These are phyloP conservation scores for Curvularia lunata DNA, from an alignment of 2,329 filamentous ascomycete species.

Conservation along the genomic window DNA sequence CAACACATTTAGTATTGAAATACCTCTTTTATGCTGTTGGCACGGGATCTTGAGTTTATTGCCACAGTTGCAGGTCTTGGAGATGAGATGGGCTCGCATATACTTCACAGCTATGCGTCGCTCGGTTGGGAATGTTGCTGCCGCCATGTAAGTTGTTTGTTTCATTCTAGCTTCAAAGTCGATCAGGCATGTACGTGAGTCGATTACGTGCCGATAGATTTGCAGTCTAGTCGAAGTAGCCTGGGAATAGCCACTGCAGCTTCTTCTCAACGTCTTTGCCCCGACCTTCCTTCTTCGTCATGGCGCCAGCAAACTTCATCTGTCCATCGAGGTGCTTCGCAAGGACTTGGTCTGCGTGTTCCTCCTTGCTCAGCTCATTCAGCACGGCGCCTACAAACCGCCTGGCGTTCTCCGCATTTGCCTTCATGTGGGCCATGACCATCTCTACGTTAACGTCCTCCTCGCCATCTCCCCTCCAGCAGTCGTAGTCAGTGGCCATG, in stretches of 20 bases:
- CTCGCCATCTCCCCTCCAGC: slow-evolving; percentile 81
- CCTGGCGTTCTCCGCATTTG: slow-evolving; percentile 87
- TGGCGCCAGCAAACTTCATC: slow-evolving; percentile 78
- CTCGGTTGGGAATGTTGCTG: background rate
- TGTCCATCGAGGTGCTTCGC: slow-evolving; percentile 83
- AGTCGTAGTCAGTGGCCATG: slow-evolving; percentile 99
- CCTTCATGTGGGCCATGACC: slow-evolving; percentile 96
- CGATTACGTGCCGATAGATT: background rate
- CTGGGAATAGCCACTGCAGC: slow-evolving; percentile 86
- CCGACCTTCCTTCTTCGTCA: slow-evolving; percentile 80
- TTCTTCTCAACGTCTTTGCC: slow-evolving; percentile 77
- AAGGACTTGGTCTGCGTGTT: slow-evolving; percentile 74
- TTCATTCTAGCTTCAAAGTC: background rate
- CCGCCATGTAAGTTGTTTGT: background rate
- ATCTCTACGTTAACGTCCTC: slow-evolving; percentile 90
- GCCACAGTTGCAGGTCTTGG: slow-evolving; percentile 22
- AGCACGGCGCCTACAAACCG: slow-evolving; percentile 84
- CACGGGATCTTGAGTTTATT: slow-evolving; percentile 10
- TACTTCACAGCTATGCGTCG: background rate
- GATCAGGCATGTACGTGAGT: slow-evolving; percentile 11
- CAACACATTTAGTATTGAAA: slow-evolving; percentile 14
- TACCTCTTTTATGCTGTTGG: slow-evolving; percentile 29
- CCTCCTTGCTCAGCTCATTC: slow-evolving; percentile 79
- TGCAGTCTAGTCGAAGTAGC: slow-evolving; percentile 64
- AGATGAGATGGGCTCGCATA: slow-evolving; percentile 9